Evolutionary conservation across 306 rosid genomes (phyloP), one percentile per base, ranked within the genome.

Genomic region (Quercus ilex): DNA sequence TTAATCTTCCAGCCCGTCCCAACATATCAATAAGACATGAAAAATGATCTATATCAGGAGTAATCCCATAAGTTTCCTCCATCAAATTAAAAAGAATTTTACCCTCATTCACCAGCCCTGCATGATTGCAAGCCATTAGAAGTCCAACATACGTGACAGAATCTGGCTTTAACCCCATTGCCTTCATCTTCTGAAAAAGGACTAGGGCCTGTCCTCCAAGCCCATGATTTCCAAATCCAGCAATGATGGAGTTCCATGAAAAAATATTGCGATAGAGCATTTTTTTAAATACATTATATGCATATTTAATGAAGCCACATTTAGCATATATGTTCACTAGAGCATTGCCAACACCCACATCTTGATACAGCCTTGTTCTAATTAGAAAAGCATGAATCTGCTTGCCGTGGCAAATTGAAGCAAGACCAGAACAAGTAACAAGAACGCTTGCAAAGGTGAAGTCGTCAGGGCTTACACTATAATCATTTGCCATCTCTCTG

Each of bases 11-110:
- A 23, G 84, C 86, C 62, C 87, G 56, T 30, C 87, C 90, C 73
- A 87, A 80, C 84, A 87, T 83, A 78, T 87, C 90, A 78, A 81
- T 55, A 58, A 83, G 80, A 63, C 90, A 87, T 59, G 90, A 81
- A 73, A 83, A 68, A 79, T 87, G 87, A 65, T 81, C 82, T 10
- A 79, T 19, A 33, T 31, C 60, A 20, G 90, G 86, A 17, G 57
- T 15, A 69, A 87, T 76, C 28, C 86, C 82, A 67, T 78, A 79
- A 19, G 33, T 65, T 60, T 84, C 63, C 58, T 84, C 74, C 86
- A 87, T 81, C 17, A 79, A 76, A 76, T 76, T 81, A 43, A 87
- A 81, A 65, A 57, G 60, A n/a, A 41, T 7, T 64, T 67, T 65
- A 3, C 87, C 90, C 78, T 60, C 25, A 14, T 53, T 80, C 75